phyloP scores from a whole-genome alignment of 768 basidiomycete species.

The Gelatoporia subvermispora region DNA sequence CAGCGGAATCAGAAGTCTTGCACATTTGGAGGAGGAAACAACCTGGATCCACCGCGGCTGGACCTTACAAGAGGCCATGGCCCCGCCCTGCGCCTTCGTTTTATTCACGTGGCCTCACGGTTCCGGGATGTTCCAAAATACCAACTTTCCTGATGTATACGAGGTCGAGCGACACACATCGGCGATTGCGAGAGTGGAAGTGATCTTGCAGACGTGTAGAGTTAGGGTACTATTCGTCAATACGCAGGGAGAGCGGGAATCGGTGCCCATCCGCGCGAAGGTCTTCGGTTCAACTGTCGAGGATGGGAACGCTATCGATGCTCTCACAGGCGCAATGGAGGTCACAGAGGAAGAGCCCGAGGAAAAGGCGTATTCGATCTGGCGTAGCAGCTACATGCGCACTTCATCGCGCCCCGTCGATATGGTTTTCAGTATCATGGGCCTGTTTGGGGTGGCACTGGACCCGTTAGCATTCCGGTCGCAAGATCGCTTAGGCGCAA shows the following conservation, averaged over 20 bases:
- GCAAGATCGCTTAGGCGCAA: slow-evolving; percentile 7
- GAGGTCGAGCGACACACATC: slow-evolving; percentile 3
- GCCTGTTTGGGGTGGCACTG: slow-evolving; percentile 7
- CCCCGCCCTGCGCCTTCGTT: slow-evolving; percentile 5
- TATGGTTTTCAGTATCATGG: slow-evolving; percentile 11
- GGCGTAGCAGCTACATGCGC: slow-evolving; percentile 9
- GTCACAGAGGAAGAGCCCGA: too few relatives aligned
- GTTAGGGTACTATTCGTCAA: too few relatives aligned
- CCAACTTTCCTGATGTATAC: background rate
- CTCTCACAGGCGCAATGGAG: background rate
- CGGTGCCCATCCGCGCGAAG: too few relatives aligned
- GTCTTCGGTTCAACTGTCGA: too few relatives aligned
- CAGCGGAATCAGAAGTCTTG: slow-evolving; percentile 13
- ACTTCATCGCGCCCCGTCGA: slow-evolving; percentile 10
- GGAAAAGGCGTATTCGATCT: background rate
- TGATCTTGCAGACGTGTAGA: slow-evolving; percentile 1
- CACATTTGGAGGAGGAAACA: slow-evolving; percentile 9
- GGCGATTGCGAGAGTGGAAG: slow-evolving; percentile 4
- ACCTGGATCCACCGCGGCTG: slow-evolving; percentile 15
- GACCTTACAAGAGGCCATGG: slow-evolving; percentile 16
- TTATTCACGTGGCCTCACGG: slow-evolving; percentile 10
- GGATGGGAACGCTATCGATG: background rate
- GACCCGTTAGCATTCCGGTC: slow-evolving; percentile 1
- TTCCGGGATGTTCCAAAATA: slow-evolving; percentile 1
- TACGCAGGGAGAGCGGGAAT: too few relatives aligned